Conservation (phyloP, 108 stramenopile species). For the Skeletonema tropicum region DNA sequence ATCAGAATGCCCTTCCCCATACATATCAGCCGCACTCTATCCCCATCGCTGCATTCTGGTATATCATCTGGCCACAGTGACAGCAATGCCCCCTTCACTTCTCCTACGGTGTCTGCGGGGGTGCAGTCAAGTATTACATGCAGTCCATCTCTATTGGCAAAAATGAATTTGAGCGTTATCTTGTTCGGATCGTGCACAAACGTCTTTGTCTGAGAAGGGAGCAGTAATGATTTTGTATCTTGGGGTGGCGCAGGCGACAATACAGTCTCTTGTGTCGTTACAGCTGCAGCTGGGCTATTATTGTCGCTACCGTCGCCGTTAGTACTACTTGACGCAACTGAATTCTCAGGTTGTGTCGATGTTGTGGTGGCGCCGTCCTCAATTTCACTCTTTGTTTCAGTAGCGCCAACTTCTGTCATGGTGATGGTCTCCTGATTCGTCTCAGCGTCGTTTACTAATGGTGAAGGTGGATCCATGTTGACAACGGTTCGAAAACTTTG, state of each 20-base stretch:
- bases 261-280: neutral
- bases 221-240: neutral
- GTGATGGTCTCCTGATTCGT: neutral
- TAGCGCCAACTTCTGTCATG: neutral
- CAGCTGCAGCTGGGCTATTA: neutral
- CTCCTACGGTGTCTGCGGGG: slow-evolving; percentile 74
- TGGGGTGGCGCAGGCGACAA: neutral
- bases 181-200: slow-evolving; percentile 72
- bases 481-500: neutral
- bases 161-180: slow-evolving; percentile 81
- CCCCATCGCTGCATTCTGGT: slow-evolving; percentile 67
- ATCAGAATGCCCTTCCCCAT: slow-evolving; percentile 90
- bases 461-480: neutral
- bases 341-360: slow-evolving; percentile 3
- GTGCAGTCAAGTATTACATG: slow-evolving; percentile 78
- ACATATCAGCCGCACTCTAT: slow-evolving; percentile 77
- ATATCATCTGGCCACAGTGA: slow-evolving; percentile 87
- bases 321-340: neutral
- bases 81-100: slow-evolving; percentile 78
- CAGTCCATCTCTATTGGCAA: slow-evolving; percentile 84
- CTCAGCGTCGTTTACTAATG: neutral
- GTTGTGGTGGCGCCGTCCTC: neutral
- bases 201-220: neutral
- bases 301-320: neutral
- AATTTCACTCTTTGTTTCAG: neutral